Evolutionary conservation across 306 rosid species (phyloP), one percentile per base, ranked within the genome.

Genomic region (Nissolia schottii): DNA sequence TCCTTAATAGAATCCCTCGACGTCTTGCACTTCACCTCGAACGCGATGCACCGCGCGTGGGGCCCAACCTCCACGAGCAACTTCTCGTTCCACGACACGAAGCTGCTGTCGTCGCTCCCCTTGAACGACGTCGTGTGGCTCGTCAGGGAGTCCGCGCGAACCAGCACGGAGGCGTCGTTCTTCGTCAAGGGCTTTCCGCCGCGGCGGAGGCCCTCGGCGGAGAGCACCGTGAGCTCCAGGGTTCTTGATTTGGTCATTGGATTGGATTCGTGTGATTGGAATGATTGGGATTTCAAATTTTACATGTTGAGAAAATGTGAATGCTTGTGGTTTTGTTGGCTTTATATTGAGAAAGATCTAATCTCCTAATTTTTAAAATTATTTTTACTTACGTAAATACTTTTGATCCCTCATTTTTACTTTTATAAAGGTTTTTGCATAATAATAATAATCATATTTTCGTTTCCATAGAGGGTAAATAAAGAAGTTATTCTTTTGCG

Each of bases 21-120:
- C 5, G 69, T 82, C 73, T 79, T 79, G 80, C 80, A 72, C 70
- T 75, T 85, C 13, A 90, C 88, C 29, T 82, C 86, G 2, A 88
- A 20, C 0, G 82, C 74, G 2, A 87, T 0, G 22, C 51, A 57
- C 53, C 54, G 60, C 0, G 79, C 80, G 13, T 60, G 60, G n/a
- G 11, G 6, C 4, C 85, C 80, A 28, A 90, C 3, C 0, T 86
- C 78, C 35, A 87, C n/a, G 32, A 27, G 1, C 5, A 86, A 35
- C 53, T 77, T 84, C 54, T 87, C 73, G 55, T 81, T 82, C 93
- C 91, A 90, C 7, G 18, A 8, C 0, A 81, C 85, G 49, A 41
- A 48, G 18, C 82, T 20, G 2, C 75, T 79, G 29, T 77, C 80
- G 7, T 49, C 69, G 6, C 3, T 20, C 3, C 7, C 35, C 19